phyloP scores from a whole-genome alignment of 1,139 yeast genomes.

The Saccharomyces hybrid region DNA sequence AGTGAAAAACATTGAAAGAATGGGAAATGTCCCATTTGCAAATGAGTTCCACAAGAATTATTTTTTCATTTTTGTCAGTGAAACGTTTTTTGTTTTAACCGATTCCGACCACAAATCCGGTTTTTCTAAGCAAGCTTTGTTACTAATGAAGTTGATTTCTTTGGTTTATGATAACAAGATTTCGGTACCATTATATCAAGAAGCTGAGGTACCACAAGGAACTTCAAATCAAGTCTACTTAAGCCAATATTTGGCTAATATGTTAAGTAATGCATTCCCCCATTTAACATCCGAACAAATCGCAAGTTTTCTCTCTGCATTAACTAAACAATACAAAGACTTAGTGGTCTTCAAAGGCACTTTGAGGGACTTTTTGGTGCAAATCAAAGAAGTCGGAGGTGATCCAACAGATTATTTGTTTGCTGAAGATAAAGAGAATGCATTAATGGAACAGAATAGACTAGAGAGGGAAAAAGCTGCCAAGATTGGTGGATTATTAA shows the following conservation, averaged over 20 bases:
- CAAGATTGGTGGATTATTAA: constrained; percentile 86
- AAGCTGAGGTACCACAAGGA: constrained; percentile 71
- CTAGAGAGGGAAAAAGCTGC: constrained; percentile 74
- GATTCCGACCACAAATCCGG: constrained; percentile 98
- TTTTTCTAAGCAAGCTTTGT: constrained; percentile 77
- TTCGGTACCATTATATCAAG: constrained; percentile 67
- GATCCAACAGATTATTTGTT: constrained; percentile 84
- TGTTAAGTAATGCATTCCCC: constrained; percentile 81
- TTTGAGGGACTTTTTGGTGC: constrained; percentile 91
- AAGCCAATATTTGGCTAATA: constrained; percentile 73
- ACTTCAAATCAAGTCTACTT: constrained; percentile 73
- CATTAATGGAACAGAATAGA: constrained; percentile 58
- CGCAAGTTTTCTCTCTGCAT: constrained; percentile 67
- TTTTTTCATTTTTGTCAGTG: constrained; percentile 83
- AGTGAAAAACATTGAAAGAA: constrained; percentile 70
- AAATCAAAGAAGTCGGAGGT: constrained; percentile 92
- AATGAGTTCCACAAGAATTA: constrained; percentile 82
- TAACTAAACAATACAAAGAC: constrained; percentile 66
- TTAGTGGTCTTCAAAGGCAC: constrained; percentile 72
- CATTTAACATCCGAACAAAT: constrained; percentile 82
- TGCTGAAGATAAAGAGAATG: constrained; percentile 87
- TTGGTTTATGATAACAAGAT: constrained; percentile 73
- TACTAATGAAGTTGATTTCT: constrained; percentile 76
- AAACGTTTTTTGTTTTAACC: constrained; percentile 85
- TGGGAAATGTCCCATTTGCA: constrained; percentile 71